phyloP scores from a whole-genome alignment of 2,329 filamentous ascomycete genomes.

The Alternaria arbusti region DNA sequence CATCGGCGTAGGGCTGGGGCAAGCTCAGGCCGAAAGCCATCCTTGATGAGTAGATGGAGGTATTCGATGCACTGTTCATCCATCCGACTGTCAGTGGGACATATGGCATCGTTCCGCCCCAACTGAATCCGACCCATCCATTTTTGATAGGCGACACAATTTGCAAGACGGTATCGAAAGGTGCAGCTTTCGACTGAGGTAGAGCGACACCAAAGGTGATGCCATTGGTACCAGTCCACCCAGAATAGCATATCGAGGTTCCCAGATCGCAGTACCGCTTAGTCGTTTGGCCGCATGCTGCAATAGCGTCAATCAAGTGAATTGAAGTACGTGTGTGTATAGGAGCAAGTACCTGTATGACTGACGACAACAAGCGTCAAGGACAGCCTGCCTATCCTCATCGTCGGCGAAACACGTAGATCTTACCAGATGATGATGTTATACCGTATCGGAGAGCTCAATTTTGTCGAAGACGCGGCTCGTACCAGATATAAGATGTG shows the following conservation, averaged over 20 bases:
- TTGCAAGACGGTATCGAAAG: conserved; percentile 54
- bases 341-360: conserved; percentile 17
- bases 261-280: conserved; percentile 32
- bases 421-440: background rate
- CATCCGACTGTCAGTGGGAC: conserved; percentile 56
- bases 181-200: conserved; percentile 36
- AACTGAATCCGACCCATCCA: conserved; percentile 58
- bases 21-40: conserved; percentile 50
- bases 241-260: conserved; percentile 52
- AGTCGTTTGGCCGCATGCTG: conserved; percentile 25
- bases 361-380: conserved; percentile 11
- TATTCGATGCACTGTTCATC: conserved; percentile 50
- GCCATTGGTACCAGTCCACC: conserved; percentile 49
- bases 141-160: conserved; percentile 53
- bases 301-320: background rate
- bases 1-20: conserved; percentile 32
- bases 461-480: conserved; percentile 18
- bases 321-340: background rate
- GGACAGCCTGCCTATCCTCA: conserved; percentile 15
- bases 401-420: conserved; percentile 8
- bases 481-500: conserved; percentile 6
- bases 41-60: conserved; percentile 51
- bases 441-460: background rate
- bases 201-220: conserved; percentile 45
- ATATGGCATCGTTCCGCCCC: conserved; percentile 60